Evolutionary conservation across 1,139 yeast genomes (phyloP), one percentile per base, ranked within the genome.

Genomic region (Geotrichum phurueaensis): DNA sequence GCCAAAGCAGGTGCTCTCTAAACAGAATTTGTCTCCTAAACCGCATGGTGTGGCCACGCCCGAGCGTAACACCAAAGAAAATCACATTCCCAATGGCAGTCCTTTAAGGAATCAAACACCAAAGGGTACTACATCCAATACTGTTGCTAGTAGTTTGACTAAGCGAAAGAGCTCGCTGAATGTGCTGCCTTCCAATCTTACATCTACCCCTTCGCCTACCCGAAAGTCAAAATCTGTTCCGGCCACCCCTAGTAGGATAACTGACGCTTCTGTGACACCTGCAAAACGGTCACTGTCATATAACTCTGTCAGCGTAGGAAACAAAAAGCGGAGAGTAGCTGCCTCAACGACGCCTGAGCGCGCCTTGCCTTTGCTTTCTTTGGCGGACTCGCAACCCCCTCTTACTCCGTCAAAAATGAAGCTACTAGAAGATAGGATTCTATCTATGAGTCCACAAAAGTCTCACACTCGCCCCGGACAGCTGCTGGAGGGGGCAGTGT

Each of bases 401-500:
- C 50, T 60, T 43, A 56, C 62, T n/a, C 60, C 62, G 1, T 56
- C 62, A 5, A 56, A 51, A 31, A 23, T 52, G 10, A 56, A 53
- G 27, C 52, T 48, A n/a, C 56, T 61, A 2, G 56, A 50, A 22
- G 58, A 58, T 1, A 27, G 39, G 22, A 53, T 61, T 45, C 31
- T 53, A 13, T 53, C 55, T 22, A 53, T 61, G 54, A 61, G 61
- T 53, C 63, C 63, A 4, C 50, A 20, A 9, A 61, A 61, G 51
- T 20, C 18, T 20, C 45, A 15, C 54, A 51, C n/a, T 39, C 51
- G 12, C 50, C 58, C 6, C 10, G 45, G 6, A 51, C 51, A 20
- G 47, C 58, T 18, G 4, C 47, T 3, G n/a, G 47, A 39, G 47
- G 20, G 22, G 22, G 7, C 47, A 39, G 47, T 7, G 9, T 39